Evolutionary conservation across 106 monocot genomes (phyloP).

Genomic region (Hemerocallis citrina): DNA sequence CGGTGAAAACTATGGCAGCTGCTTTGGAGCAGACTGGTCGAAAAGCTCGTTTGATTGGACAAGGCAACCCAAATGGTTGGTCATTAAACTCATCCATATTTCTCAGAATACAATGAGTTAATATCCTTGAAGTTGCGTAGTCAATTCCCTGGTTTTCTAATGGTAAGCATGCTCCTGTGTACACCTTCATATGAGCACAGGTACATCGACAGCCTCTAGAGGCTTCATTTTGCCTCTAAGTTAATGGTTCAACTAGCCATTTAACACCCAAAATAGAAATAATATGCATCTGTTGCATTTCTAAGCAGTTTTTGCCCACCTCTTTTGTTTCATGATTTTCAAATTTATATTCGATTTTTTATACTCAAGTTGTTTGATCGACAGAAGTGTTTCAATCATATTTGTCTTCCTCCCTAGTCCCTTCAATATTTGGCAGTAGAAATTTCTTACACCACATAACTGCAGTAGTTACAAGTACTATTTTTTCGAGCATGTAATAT

Average conservation of each 20-base stretch:
- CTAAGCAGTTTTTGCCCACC: no score
- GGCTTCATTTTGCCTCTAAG: not conserved
- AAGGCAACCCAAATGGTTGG: conserved; percentile 80
- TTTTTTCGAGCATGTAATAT: no score
- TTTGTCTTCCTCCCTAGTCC: no score
- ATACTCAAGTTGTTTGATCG: no score
- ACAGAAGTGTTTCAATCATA: no score
- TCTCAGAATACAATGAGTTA: not conserved
- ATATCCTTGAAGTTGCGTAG: not conserved
- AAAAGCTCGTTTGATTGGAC: conserved; percentile 70
- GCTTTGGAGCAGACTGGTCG: conserved; percentile 59
- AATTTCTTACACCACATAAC: no score
- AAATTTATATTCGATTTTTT: no score
- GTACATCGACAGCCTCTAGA: not conserved
- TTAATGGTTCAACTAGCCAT: not conserved
- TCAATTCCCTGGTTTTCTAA: not conserved
- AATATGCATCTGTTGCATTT: no score
- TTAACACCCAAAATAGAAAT: no score
- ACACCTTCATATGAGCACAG: not conserved
- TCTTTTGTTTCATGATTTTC: no score
- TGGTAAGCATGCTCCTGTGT: not conserved
- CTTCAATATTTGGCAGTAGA: no score
- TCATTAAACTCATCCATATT: not conserved
- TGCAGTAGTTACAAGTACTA: no score
- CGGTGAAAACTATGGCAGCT: conserved; percentile 70